A percentile compares a stretch with the other conserved stretches of the same genome.
Conservation (phyloP, 106 monocot species). For the Dioscorea zingiberensis region DNA sequence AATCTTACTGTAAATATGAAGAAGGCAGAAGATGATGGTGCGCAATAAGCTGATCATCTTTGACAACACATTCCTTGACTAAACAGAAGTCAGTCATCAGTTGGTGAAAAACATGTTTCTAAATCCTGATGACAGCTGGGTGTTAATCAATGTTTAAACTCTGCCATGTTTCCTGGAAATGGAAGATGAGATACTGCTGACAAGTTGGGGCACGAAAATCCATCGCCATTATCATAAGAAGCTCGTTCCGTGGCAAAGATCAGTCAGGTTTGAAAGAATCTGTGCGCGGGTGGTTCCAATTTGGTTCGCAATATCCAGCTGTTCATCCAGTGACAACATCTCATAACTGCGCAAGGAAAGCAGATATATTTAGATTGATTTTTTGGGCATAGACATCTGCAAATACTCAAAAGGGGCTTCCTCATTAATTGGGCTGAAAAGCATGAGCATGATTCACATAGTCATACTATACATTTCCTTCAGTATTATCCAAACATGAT, state of each 20-base stretch:
- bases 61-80: neutral
- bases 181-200: neutral
- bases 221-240: constrained; percentile 40
- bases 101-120: neutral
- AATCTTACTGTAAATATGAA: no score
- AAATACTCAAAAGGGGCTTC: neutral
- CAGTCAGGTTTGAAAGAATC: constrained; percentile 75
- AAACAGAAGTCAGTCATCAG: neutral
- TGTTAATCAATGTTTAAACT: neutral
- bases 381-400: neutral
- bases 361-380: neutral
- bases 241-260: constrained; percentile 68
- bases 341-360: constrained; percentile 54
- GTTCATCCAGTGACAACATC: constrained; percentile 91
- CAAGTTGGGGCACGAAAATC: neutral
- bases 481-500: neutral
- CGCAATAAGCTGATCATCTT: no score
- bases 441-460: neutral
- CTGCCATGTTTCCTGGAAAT: neutral
- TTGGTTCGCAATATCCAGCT: constrained; percentile 81
- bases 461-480: neutral
- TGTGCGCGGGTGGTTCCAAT: constrained; percentile 81
- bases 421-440: no score
- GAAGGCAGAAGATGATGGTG: no score
- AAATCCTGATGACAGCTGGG: neutral